Evolutionary conservation across 352 stramenopile genomes (phyloP).

Genomic region (Globisporangium polare): DNA sequence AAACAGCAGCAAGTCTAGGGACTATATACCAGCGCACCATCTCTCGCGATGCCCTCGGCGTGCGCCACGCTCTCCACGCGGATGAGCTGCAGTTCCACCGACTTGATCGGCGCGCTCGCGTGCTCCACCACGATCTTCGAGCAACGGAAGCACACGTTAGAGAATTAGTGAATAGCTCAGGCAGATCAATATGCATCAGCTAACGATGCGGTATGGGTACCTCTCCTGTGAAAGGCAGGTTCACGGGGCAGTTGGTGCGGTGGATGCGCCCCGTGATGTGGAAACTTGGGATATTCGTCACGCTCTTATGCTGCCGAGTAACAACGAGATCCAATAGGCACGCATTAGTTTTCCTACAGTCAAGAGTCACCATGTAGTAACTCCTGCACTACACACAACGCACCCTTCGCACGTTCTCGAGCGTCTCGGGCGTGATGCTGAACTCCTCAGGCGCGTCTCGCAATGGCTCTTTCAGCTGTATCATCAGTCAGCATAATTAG

Average conservation of each 20-base stretch:
- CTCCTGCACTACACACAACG: constrained; percentile 10
- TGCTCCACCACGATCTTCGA: constrained; percentile 81
- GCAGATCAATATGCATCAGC: background rate
- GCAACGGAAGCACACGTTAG: no score
- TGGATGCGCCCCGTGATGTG: constrained; percentile 81
- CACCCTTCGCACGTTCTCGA: constrained; percentile 79
- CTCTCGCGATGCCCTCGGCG: constrained; percentile 67
- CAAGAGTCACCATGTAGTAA: no score
- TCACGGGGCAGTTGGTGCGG: constrained; percentile 88
- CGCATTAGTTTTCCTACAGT: no score
- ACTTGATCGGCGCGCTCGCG: constrained; percentile 76
- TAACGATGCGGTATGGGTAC: constrained; percentile 18
- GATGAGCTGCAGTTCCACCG: constrained; percentile 89
- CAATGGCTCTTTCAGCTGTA: constrained; percentile 50
- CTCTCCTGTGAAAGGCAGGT: constrained; percentile 87
- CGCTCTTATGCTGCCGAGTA: constrained; percentile 38
- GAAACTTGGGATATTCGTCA: constrained; percentile 68
- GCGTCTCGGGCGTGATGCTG: constrained; percentile 72
- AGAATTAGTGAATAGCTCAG: background rate
- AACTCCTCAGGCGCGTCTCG: constrained; percentile 71
- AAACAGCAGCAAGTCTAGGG: no score
- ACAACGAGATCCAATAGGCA: constrained; percentile 6
- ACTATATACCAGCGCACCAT: no score
- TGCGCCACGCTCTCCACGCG: constrained; percentile 85
- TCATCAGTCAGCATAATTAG: background rate